Evolutionary conservation across 2,329 filamentous ascomycete species (phyloP), one percentile per base, ranked within the genome.

Genomic region (Trichoderma brevicompactum): DNA sequence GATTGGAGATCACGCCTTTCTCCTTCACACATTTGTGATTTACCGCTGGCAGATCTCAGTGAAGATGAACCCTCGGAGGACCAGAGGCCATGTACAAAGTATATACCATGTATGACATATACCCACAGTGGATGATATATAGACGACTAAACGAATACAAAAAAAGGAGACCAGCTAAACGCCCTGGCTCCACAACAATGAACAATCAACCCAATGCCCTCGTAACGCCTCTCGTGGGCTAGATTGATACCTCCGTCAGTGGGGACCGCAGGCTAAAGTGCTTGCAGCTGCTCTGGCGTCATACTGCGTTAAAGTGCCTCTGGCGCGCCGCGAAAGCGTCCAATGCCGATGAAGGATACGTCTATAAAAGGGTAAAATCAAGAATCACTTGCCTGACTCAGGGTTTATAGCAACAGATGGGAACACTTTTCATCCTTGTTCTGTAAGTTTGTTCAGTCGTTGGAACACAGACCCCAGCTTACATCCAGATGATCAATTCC

Each of bases 41-140:
- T 36, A 53, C 49, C 38, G 32, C 55, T 46, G 32, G 55, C 32
- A 19, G n/a, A 43, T 44, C n/a, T 46, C 40, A 46, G 28, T 23
- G 23, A 58, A 56, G 54, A 13, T 10, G 54, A 34, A 28, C 28
- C 12, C 17, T 23, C 17, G 34, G 32, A 38, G 2, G 43, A 10
- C 23, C 23, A 38, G 9, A 58, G 32, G 13, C 43, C 32, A 32
- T 28, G 43, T 59, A 40, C 55, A 28, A 59, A 46, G 43, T n/a
- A 38, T 48, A 36, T 59, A 59, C 28, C 43, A 23, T 48, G 41
- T 59, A 59, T 38, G 55, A 59, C 55, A 59, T 59, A 48, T 59
- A 38, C 55, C 55, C 55, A 59, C 17, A 48, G 8, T 19, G 34
- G 17, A 48, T 19, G 55, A 48, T 46, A 44, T 48, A 59, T 59